Percentiles rank a stretch among this genome's conserved stretches.
These are phyloP conservation scores for Cryptosporidium parvum DNA, from an alignment of 169 alveolate genomes.

Conservation along the genomic window DNA sequence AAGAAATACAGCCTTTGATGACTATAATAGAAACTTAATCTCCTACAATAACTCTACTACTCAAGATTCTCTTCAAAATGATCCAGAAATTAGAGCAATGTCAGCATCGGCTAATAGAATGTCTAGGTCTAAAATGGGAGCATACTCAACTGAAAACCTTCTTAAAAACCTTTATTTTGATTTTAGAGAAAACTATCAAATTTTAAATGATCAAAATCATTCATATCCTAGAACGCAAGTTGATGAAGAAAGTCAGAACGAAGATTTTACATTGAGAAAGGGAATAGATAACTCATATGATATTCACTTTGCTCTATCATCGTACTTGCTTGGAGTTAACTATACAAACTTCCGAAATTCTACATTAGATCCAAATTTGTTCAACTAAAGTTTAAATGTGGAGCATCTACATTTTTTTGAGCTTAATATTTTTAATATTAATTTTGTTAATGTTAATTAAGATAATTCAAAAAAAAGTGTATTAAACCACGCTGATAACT, in stretches of 20 bases:
- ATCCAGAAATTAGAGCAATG: not conserved
- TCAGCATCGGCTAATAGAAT: not conserved
- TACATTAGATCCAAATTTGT: constrained; percentile 12
- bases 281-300: constrained; percentile 6
- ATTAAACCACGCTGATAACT: constrained; percentile 10
- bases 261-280: not conserved
- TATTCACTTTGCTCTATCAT: constrained; percentile 8
- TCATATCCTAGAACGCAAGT: not conserved
- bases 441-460: not conserved
- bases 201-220: not conserved
- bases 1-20: not conserved
- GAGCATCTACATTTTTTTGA: constrained; percentile 26
- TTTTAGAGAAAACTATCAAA: constrained; percentile 39
- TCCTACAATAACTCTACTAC: not conserved
- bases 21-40: constrained; percentile 15
- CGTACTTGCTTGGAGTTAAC: constrained; percentile 50
- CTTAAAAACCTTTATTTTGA: constrained; percentile 13
- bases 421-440: constrained; percentile 1
- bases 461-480: not conserved
- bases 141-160: constrained; percentile 17
- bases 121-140: constrained; percentile 3
- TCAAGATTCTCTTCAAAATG: not conserved
- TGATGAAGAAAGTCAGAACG: not conserved
- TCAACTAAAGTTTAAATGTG: constrained; percentile 19
- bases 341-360: constrained; percentile 27